These are phyloP conservation scores for Aspergillus pseudoterreus DNA, from an alignment of 2,329 filamentous ascomycete species.

Conservation along the genomic window DNA sequence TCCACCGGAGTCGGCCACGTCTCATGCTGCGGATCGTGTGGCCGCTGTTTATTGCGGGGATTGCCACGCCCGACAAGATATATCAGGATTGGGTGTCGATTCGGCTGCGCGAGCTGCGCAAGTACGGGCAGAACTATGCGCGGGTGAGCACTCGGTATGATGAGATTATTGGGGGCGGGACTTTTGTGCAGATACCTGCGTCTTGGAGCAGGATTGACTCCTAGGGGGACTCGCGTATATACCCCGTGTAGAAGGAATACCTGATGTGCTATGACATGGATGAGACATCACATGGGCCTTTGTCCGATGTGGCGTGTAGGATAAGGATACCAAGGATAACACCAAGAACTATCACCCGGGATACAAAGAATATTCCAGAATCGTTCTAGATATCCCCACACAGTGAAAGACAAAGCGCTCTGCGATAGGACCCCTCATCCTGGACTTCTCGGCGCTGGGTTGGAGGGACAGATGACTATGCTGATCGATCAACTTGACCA, in stretches of 20 bases:
- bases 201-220: neutral
- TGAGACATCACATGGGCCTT: neutral
- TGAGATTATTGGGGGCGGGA: conserved; percentile 17
- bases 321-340: neutral
- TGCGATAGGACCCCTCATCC: neutral
- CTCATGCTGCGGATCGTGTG: conserved; percentile 22
- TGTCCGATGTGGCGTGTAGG: too few relatives aligned
- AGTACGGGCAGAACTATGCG: conserved; percentile 22
- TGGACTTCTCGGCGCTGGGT: too few relatives aligned
- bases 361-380: conserved; percentile 3
- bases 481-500: too few relatives aligned
- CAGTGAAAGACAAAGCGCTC: neutral
- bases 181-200: conserved; percentile 5
- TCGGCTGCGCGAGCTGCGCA: conserved; percentile 21
- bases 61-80: conserved; percentile 22
- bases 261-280: neutral
- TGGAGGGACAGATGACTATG: too few relatives aligned
- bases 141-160: conserved; percentile 19
- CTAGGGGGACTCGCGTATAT: too few relatives aligned
- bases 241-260: neutral
- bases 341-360: neutral
- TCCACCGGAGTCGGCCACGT: conserved; percentile 20
- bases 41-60: conserved; percentile 24
- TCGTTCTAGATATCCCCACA: neutral
- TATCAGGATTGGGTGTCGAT: conserved; percentile 28